Evolutionary conservation across 2,329 filamentous ascomycete species (phyloP).

Genomic region (Drechslerella dactyloides): DNA sequence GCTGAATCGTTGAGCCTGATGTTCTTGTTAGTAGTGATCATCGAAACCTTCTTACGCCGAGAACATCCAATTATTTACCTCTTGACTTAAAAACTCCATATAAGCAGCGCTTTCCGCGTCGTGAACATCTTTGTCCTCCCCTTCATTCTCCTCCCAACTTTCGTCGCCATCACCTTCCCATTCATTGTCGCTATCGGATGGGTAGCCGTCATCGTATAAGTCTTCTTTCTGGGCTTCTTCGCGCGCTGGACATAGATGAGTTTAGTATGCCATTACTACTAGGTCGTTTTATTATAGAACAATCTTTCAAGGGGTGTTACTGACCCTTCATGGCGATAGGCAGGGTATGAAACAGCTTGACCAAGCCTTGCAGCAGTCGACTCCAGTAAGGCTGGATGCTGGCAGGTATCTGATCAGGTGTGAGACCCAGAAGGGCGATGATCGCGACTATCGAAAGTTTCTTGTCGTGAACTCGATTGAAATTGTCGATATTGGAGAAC

Average conservation of each 20-base stretch:
- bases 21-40: conserved; percentile 6
- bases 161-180: conserved; percentile 73
- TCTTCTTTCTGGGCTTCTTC: conserved; percentile 92
- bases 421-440: conserved; percentile 78
- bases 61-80: conserved; percentile 20
- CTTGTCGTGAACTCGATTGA: conserved; percentile 95
- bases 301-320: conserved; percentile 55
- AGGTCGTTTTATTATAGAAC: background rate
- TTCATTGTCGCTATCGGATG: conserved; percentile 70
- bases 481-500: conserved; percentile 95
- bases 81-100: conserved; percentile 80
- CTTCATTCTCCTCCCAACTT: conserved; percentile 78
- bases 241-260: conserved; percentile 65
- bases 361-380: conserved; percentile 83
- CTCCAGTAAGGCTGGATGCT: conserved; percentile 97
- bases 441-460: conserved; percentile 97
- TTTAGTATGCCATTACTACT: background rate
- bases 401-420: conserved; percentile 80
- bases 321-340: conserved; percentile 84
- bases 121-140: conserved; percentile 67
- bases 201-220: conserved; percentile 70
- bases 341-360: conserved; percentile 87
- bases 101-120: conserved; percentile 94
- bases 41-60: background rate
- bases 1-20: conserved; percentile 80